Percentiles rank a stretch among this genome's conserved stretches.
These are phyloP conservation scores for Diaporthe sp. DNA, from an alignment of 2,329 filamentous ascomycete species.

Conservation along the genomic window DNA sequence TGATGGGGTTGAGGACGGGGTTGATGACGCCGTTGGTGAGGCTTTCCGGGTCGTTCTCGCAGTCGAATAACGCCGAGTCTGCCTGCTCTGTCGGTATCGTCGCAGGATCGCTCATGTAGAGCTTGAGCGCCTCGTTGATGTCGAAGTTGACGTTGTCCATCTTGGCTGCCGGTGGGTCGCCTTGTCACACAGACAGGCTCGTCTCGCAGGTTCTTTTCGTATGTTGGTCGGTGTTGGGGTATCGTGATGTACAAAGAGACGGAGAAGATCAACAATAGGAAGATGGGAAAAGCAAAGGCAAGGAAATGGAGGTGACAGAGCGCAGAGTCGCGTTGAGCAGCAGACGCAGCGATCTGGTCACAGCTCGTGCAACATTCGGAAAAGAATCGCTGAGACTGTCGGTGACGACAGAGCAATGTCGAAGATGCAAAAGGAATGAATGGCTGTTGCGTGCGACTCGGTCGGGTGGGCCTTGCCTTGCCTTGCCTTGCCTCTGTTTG, in stretches of 20 bases:
- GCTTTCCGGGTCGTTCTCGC: constrained; percentile 90
- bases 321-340: not conserved
- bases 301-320: not conserved
- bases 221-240: constrained; percentile 2
- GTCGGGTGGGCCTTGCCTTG: not conserved
- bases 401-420: constrained; percentile 21
- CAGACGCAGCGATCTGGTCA: not conserved
- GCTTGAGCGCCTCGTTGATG: constrained; percentile 95
- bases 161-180: constrained; percentile 48
- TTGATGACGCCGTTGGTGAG: constrained; percentile 85
- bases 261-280: not conserved
- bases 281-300: not conserved
- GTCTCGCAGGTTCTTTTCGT: not conserved
- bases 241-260: constrained; percentile 24
- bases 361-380: constrained; percentile 2
- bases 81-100: constrained; percentile 89
- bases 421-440: constrained; percentile 1
- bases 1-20: constrained; percentile 87
- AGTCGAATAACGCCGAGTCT: constrained; percentile 84
- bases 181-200: not conserved
- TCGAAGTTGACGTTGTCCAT: constrained; percentile 90
- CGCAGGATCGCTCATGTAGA: constrained; percentile 93
- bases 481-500: too few species aligned
- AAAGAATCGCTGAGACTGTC: not conserved
- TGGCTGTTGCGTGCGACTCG: constrained; percentile 8